These are phyloP conservation scores for Pleurozium schreberi DNA, from an alignment of 225 moss, liverwort and hornwort species.

Conservation along the genomic window DNA sequence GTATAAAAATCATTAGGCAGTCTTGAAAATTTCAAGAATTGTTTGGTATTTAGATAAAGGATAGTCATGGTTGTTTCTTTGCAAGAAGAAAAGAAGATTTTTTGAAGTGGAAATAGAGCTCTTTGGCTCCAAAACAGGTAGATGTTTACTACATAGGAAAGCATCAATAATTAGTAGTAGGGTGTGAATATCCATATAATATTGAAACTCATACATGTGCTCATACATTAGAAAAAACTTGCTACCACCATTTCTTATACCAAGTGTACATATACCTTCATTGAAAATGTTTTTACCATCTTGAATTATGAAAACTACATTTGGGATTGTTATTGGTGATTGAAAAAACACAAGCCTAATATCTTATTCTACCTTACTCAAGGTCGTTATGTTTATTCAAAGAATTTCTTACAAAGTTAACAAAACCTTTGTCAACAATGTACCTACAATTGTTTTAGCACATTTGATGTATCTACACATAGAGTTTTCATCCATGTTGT, in stretches of 20 bases:
- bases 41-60: background rate
- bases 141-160: rapidly evolving
- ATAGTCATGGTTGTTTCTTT: background rate
- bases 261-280: background rate
- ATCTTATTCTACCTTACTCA: background rate
- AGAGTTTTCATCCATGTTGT: rapidly evolving
- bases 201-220: background rate
- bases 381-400: background rate
- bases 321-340: background rate
- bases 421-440: rapidly evolving
- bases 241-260: background rate
- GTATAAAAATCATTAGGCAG: background rate
- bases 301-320: background rate
- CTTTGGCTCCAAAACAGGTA: background rate
- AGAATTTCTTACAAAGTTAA: rapidly evolving
- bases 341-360: background rate
- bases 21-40: too few species aligned
- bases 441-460: rapidly evolving
- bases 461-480: background rate
- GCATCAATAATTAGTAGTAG: background rate
- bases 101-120: background rate
- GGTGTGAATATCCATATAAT: background rate
- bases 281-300: background rate
- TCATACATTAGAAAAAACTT: background rate
- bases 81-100: background rate